Evolutionary conservation across 257 asterid genomes (phyloP).

Genomic region (Scutellaria galericulata): DNA sequence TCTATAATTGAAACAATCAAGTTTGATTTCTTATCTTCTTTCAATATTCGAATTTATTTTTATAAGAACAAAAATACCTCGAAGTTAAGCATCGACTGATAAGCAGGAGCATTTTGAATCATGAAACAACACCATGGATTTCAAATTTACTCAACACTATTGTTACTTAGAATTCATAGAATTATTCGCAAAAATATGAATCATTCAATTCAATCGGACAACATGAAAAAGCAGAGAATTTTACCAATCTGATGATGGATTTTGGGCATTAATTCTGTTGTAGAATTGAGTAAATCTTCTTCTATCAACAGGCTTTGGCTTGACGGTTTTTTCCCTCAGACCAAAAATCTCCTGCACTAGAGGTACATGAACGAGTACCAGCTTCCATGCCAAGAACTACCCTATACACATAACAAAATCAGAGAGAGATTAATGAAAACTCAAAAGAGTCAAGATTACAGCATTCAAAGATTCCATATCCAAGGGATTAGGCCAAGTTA

Average conservation of each 20-base stretch:
- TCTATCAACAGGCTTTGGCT: slow-evolving; percentile 71
- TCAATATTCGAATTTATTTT: neutral
- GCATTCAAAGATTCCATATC: slow-evolving; percentile 23
- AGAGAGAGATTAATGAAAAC: slow-evolving; percentile 19
- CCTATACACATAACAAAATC: slow-evolving; percentile 46
- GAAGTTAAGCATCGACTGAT: too few species aligned
- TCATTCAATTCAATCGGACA: slow-evolving; percentile 17
- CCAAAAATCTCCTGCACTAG: slow-evolving; percentile 93
- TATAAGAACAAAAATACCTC: too few species aligned
- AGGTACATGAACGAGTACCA: slow-evolving; percentile 94
- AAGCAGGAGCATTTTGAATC: slow-evolving; percentile 6
- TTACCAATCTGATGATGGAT: slow-evolving; percentile 52
- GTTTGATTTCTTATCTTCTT: neutral
- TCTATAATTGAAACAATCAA: neutral
- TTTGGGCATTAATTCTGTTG: slow-evolving; percentile 55
- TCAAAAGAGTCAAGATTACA: slow-evolving; percentile 23
- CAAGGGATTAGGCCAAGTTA: slow-evolving; percentile 8
- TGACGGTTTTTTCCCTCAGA: slow-evolving; percentile 59
- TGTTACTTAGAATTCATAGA: slow-evolving; percentile 5
- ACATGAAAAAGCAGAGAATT: too few species aligned
- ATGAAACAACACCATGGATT: neutral
- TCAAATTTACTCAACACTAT: neutral
- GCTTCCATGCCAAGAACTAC: slow-evolving; percentile 97
- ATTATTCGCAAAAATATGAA: neutral
- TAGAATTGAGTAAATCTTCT: slow-evolving; percentile 71